phyloP scores from a whole-genome alignment of 768 basidiomycete genomes.

The Cyathus striatus region DNA sequence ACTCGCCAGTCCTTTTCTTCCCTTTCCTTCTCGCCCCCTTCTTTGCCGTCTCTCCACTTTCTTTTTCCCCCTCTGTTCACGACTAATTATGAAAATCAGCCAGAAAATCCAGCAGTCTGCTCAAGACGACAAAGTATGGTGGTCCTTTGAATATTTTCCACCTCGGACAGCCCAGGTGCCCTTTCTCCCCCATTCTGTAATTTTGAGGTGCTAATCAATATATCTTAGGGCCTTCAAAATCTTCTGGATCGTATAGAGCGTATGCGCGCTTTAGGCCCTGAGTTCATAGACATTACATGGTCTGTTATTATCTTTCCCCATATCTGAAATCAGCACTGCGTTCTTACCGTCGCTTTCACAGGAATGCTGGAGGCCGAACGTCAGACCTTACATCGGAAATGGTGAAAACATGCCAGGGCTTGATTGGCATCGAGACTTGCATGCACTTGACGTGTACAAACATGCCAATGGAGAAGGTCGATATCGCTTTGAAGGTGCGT shows the following conservation, averaged over 20 bases:
- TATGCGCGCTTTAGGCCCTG: constrained; percentile 92
- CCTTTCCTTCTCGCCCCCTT: constrained; percentile 9
- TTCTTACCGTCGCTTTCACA: constrained; percentile 23
- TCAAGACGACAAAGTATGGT: constrained; percentile 87
- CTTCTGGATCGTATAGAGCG: constrained; percentile 97
- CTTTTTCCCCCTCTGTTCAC: constrained; percentile 7
- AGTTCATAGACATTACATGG: constrained; percentile 99
- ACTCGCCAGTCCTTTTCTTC: constrained; percentile 6
- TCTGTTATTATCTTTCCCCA: no score
- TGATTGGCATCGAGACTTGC: constrained; percentile 94
- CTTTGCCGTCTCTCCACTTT: constrained; percentile 15
- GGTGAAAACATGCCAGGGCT: constrained; percentile 89
- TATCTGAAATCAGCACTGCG: no score
- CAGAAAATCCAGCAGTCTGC: constrained; percentile 86
- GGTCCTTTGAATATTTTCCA: constrained; percentile 99
- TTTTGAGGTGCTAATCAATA: constrained; percentile 1
- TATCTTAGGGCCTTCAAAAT: constrained; percentile 81
- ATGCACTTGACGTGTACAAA: constrained; percentile 99
- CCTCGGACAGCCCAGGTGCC: constrained; percentile 90
- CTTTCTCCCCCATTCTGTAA: not conserved
- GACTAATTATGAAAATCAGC: constrained; percentile 79
- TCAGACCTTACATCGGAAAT: constrained; percentile 92
- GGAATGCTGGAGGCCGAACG: constrained; percentile 96
- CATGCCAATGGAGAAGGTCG: constrained; percentile 95
- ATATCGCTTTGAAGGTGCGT: constrained; percentile 81